Conservation (phyloP, 148 eudicot species). For the Chenopodium berlandieri region DNA sequence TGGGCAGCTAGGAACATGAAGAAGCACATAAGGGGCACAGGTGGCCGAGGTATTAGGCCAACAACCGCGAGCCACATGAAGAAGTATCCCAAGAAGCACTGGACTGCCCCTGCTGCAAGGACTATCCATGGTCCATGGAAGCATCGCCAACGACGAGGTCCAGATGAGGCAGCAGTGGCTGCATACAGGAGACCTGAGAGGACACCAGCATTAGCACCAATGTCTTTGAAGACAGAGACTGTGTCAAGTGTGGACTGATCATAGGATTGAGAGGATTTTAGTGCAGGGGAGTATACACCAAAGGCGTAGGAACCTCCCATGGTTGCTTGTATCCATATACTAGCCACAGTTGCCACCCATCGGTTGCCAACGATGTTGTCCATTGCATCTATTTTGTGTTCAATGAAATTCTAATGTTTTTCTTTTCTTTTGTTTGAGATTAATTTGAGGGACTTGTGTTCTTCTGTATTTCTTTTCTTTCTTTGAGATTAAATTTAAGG, state of each 20-base stretch:
- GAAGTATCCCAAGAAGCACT: constrained; percentile 75
- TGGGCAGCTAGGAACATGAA: constrained; percentile 83
- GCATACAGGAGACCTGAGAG: constrained; percentile 83
- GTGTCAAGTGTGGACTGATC: constrained; percentile 84
- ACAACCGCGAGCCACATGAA: constrained; percentile 76
- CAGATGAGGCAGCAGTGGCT: constrained; percentile 25
- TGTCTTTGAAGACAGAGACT: constrained; percentile 88
- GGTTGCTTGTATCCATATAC: constrained; percentile 86
- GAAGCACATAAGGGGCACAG: constrained; percentile 56
- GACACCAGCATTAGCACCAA: constrained; percentile 88
- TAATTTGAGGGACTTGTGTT: background rate
- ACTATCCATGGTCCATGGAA: constrained; percentile 64
- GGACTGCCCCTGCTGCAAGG: constrained; percentile 58
- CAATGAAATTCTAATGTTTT: background rate
- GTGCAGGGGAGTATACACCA: constrained; percentile 71
- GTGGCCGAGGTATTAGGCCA: constrained; percentile 51
- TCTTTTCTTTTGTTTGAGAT: background rate
- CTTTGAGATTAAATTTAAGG: background rate
- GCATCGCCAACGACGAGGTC: background rate
- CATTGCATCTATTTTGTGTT: constrained; percentile 3
- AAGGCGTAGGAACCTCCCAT: constrained; percentile 80
- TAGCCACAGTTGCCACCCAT: constrained; percentile 74
- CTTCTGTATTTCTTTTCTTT: background rate
- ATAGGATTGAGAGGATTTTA: constrained; percentile 72
- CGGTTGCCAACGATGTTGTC: constrained; percentile 28